Percentiles rank a stretch among this genome's conserved stretches.
phyloP scores from a whole-genome alignment of 768 basidiomycete genomes.

The Phanerochaete carnosa region DNA sequence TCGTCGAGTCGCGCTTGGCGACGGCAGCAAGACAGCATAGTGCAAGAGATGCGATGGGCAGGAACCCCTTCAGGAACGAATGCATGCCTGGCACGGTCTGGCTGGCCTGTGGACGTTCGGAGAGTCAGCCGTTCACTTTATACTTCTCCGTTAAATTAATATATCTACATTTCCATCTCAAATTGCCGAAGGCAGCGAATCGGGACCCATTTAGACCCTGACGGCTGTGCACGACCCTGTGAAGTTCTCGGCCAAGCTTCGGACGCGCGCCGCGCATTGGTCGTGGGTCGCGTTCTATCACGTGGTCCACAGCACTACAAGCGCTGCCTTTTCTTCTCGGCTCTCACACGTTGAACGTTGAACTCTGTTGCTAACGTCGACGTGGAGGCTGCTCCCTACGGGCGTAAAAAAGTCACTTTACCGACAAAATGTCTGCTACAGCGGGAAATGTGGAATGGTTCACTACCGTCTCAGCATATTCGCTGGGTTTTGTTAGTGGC shows the following conservation, averaged over 20 bases:
- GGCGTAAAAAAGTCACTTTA: too few relatives aligned
- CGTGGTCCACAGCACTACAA: too few relatives aligned
- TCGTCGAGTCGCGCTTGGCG: not conserved
- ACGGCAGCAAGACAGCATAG: not conserved
- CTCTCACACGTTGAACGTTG: too few relatives aligned
- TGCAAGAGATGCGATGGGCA: not conserved
- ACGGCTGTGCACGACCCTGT: not conserved
- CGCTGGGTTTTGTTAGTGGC: constrained; percentile 55
- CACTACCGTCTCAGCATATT: constrained; percentile 38
- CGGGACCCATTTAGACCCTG: not conserved
- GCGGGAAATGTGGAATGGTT: constrained; percentile 17
- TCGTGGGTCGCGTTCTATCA: too few relatives aligned
- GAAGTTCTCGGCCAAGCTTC: not conserved
- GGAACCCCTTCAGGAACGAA: not conserved
- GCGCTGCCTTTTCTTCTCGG: too few relatives aligned
- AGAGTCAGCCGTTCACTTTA: not conserved
- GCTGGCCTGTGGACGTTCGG: not conserved
- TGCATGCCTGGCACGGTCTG: not conserved
- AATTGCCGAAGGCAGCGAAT: not conserved
- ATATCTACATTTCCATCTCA: not conserved
- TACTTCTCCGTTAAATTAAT: not conserved
- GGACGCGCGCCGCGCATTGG: not conserved
- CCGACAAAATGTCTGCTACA: not conserved
- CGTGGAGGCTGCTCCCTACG: too few relatives aligned
- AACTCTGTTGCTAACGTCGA: too few relatives aligned